Base-by-base conservation (phyloP, 352 stramenopile species). In the Globisporangium paddicum region DNA sequence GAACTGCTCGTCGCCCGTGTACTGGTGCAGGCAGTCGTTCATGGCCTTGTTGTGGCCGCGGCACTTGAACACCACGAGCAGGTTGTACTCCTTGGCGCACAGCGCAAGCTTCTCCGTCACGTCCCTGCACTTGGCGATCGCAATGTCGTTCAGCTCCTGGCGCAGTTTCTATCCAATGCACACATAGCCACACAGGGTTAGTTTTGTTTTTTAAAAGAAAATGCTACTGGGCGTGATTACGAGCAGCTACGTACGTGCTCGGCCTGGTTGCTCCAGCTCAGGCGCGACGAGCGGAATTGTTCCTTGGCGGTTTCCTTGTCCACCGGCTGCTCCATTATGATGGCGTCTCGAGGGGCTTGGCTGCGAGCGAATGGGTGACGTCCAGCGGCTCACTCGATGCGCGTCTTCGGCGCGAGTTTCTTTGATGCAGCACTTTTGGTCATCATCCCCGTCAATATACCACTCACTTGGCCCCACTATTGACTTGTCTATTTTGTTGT, bases 181-280 rank as follows among this genome's bases (percentile, higher is more conserved):
- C 16, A 19, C 18, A 47, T 11, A 52, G 19, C n/a, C n/a, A 49
- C 19, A 45, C n/a, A 42, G 35, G 13, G 28, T 26, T 32, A 57
- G 13, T 65, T 49, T 7, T 13, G 34, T 40, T 13, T 16, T 40
- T 14, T 7, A 18, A 1, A 19, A 14, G 6, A 1, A 1, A 6
- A 41, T 41, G 14, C 3, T 14, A 41, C n/a, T 41, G 35, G 13
- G 13, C 37, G 14, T 21, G 37, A 5, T 42, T 4, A 21, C 19
- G 37, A 19, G 37, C 16, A 42, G 16, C 37, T 42, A n/a, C 75
- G 52, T 54, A 91, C 79, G 46, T 93, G 81, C 59, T 91, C 81
- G 3, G 83, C 83, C 62, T 91, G 83, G 67, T 91, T 93, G 62
- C 81, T 91, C 83, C 83, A 90, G 37, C 77, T 82, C 65, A 93